Evolutionary conservation across 192 early-diverging fungal genomes (phyloP), one percentile per base, ranked within the genome.

Genomic region (Neocallimastix lanati): DNA sequence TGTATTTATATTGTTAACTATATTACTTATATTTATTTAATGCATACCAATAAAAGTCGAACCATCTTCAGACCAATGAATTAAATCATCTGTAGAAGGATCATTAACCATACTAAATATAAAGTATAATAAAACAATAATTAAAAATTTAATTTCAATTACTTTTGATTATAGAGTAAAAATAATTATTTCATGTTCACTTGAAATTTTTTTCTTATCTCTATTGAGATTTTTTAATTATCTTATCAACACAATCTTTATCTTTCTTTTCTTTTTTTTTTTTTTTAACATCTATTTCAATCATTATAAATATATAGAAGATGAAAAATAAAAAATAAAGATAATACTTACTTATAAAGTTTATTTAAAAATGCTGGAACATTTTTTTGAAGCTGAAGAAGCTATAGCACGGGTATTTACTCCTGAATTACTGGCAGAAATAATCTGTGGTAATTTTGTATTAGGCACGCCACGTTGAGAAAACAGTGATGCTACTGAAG

Each of bases 351-450:
- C 93, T 88, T 92, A 83, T 94, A 96, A 14, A 98, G 90, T 82
- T 98, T 98, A 85, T 94, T 96, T 16, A 98, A 84, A 82, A 98
- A 98, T 4, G 95, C 94, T 3, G 96, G 94, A 27, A 98, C 94
- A 79, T 81, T 86, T 40, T n/a, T 83, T 88, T 21, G 82, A 82
- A 38, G 85, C 78, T 9, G 50, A 67, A n/a, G 50, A 67, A 7
- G 50, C 50, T 9, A 67, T 67, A 9, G 50, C 50, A 67, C 50
- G 50, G n/a, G 50, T 67, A 67, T 67, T 67, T 27, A 67, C 16
- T n/a, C 50, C 50, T 25, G 50, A n/a, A 67, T 67, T 67, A 67
- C 50, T n/a, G 4, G 50, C 50, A 0, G 50, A 67, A 21, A 67
- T 21, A n/a, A 67, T 67, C n/a, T 67, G 50, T 67, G 50, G 50